These are phyloP conservation scores for Eucalyptus rudis DNA, from an alignment of 345 rosid species.

Conservation along the genomic window DNA sequence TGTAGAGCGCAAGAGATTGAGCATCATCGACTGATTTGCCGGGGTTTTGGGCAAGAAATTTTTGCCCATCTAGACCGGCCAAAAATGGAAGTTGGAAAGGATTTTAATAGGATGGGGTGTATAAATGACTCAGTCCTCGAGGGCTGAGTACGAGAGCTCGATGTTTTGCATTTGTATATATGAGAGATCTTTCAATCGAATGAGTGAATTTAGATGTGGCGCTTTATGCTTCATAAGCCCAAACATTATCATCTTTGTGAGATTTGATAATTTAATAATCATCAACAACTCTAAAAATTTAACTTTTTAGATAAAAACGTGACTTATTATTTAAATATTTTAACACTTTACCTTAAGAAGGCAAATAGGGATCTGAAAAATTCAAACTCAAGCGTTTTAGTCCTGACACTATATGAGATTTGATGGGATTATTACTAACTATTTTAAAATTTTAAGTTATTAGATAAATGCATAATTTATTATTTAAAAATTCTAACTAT, in stretches of 20 bases:
- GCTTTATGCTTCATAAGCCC: background rate
- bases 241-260: background rate
- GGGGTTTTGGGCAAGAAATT: background rate
- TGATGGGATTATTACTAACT: rapidly evolving
- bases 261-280: no score
- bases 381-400: rapidly evolving
- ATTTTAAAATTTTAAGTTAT: rapidly evolving
- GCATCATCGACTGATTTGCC: background rate
- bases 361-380: rapidly evolving
- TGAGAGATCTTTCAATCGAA: background rate
- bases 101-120: background rate
- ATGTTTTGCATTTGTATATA: no score
- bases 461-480: no score
- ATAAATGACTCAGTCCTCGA: no score
- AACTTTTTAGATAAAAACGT: rapidly evolving
- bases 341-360: rapidly evolving
- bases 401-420: no score
- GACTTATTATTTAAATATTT: no score
- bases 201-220: background rate
- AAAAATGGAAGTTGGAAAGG: background rate
- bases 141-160: no score
- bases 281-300: no score
- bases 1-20: background rate
- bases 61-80: background rate
- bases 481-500: no score